Percentiles rank a stretch among this genome's conserved stretches.
phyloP scores from a whole-genome alignment of 2,329 filamentous ascomycete species.

The Colletotrichum phormii region DNA sequence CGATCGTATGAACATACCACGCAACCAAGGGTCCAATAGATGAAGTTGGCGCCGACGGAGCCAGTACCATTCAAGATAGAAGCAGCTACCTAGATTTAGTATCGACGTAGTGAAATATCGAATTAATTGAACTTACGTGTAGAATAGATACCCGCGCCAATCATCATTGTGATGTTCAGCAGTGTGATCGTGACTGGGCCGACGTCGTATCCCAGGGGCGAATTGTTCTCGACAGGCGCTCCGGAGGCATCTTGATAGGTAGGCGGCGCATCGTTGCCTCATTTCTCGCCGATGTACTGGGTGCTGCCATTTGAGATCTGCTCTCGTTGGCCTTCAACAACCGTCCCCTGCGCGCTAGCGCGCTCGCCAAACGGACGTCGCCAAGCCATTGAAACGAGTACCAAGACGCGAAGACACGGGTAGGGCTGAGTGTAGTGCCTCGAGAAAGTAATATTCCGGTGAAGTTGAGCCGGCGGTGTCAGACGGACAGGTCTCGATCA shows the following conservation, averaged over 20 bases:
- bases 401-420: slow-evolving; percentile 2
- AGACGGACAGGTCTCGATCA: not conserved
- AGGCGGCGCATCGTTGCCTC: slow-evolving; percentile 36
- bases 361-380: slow-evolving; percentile 7
- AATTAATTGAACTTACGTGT: slow-evolving; percentile 52
- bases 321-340: not conserved
- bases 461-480: not conserved
- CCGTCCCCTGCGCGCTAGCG: not conserved
- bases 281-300: slow-evolving; percentile 27
- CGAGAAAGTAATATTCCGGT: not conserved
- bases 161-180: slow-evolving; percentile 71
- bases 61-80: slow-evolving; percentile 68
- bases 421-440: slow-evolving; percentile 11
- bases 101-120: slow-evolving; percentile 45
- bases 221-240: slow-evolving; percentile 69
- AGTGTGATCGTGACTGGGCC: slow-evolving; percentile 67
- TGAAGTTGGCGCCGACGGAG: slow-evolving; percentile 69
- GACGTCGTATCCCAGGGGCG: slow-evolving; percentile 70
- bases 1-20: slow-evolving; percentile 61
- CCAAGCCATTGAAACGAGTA: slow-evolving; percentile 22
- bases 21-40: slow-evolving; percentile 74
- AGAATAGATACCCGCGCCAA: slow-evolving; percentile 71
- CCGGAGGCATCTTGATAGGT: slow-evolving; percentile 47
- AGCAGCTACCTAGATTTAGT: slow-evolving; percentile 54
- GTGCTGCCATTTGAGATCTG: slow-evolving; percentile 9